Conservation (phyloP, 331 rosid species). For the Erythrophleum ivorense region DNA sequence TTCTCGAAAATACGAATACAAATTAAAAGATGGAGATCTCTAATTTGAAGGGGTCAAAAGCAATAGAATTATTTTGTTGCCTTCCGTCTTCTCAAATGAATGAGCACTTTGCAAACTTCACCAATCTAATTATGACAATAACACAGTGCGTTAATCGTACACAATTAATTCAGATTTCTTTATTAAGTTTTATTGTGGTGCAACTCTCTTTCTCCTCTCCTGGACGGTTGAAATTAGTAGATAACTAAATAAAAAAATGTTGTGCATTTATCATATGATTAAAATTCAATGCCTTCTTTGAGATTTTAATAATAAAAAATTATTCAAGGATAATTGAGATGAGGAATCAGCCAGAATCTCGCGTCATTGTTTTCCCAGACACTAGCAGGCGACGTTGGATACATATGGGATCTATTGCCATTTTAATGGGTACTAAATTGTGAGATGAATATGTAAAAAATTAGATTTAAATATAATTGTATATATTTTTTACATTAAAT, state of each 20-base stretch:
- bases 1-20: no score
- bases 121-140: background rate
- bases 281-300: background rate
- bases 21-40: no score
- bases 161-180: background rate
- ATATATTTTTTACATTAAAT: no score
- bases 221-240: background rate
- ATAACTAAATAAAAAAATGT: background rate
- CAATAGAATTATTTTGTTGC: background rate
- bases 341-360: background rate
- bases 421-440: no score
- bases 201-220: background rate
- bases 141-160: no score
- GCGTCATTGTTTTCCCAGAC: no score
- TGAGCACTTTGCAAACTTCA: background rate
- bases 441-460: no score
- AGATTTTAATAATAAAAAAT: background rate
- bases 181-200: background rate
- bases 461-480: no score
- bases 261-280: background rate
- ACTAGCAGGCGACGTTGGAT: no score
- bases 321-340: background rate
- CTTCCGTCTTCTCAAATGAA: background rate
- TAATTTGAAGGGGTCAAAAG: background rate
- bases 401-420: no score